Percentiles rank a stretch among this genome's conserved stretches.
Evolutionary conservation across 495 filamentous ascomycete genomes (phyloP).

Genomic region (Bacidia gigantensis): DNA sequence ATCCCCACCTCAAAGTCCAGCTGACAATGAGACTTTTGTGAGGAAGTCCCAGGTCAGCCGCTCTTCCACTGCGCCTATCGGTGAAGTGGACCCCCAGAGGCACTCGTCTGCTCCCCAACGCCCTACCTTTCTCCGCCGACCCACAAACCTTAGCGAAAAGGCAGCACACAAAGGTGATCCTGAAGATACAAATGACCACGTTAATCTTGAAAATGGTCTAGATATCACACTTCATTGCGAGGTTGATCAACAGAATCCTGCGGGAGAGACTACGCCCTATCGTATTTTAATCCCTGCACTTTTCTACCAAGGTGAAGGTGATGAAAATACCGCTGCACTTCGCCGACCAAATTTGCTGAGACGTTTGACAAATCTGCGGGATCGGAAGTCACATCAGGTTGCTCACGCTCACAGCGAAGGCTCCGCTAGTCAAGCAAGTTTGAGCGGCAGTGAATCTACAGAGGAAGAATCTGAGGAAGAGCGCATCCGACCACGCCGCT

Average conservation of each 20-base stretch:
- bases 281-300: slow-evolving; percentile 72
- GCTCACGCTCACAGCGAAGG: slow-evolving; percentile 13
- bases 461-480: not conserved
- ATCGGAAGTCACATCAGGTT: slow-evolving; percentile 6
- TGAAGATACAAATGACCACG: slow-evolving; percentile 20
- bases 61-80: slow-evolving; percentile 9
- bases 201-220: slow-evolving; percentile 65
- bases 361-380: slow-evolving; percentile 12
- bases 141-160: slow-evolving; percentile 54
- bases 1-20: slow-evolving; percentile 12
- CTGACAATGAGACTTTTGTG: slow-evolving; percentile 29
- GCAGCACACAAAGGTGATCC: slow-evolving; percentile 31
- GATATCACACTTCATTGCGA: slow-evolving; percentile 81
- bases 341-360: slow-evolving; percentile 10
- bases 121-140: slow-evolving; percentile 53
- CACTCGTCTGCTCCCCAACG: slow-evolving; percentile 20
- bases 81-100: slow-evolving; percentile 2
- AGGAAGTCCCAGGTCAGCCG: slow-evolving; percentile 6
- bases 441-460: slow-evolving; percentile 10
- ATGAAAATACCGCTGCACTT: slow-evolving; percentile 17
- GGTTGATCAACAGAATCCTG: slow-evolving; percentile 67
- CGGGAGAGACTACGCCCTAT: slow-evolving; percentile 81
- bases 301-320: slow-evolving; percentile 34
- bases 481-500: slow-evolving; percentile 9
- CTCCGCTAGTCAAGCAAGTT: slow-evolving; percentile 13